Conservation (phyloP, 2,329 filamentous ascomycete genomes). For the Stachybotrys chlorohalonatus region DNA sequence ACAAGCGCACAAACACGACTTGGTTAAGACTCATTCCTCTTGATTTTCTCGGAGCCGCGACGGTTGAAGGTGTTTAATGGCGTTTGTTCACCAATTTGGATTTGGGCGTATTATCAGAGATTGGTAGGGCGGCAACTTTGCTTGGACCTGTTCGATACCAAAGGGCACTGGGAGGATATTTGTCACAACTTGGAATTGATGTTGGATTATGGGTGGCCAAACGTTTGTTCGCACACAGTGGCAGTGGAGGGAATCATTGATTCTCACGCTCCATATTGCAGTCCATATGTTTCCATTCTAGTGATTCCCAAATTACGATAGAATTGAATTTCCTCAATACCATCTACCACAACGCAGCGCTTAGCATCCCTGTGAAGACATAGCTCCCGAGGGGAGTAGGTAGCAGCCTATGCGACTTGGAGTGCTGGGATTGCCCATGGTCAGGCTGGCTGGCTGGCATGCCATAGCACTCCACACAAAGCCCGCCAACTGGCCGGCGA, state of each 20-base stretch:
- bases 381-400: background rate
- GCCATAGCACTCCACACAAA: background rate
- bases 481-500: background rate
- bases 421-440: background rate
- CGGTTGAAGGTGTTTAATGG: conserved; percentile 16
- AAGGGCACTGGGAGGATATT: background rate
- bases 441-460: background rate
- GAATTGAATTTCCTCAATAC: background rate
- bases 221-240: conserved; percentile 10
- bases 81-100: conserved; percentile 5
- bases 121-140: background rate
- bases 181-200: background rate
- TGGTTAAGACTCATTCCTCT: conserved; percentile 1
- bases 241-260: background rate
- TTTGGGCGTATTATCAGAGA: conserved; percentile 2
- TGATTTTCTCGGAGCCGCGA: conserved; percentile 7
- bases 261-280: background rate
- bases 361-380: background rate
- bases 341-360: background rate
- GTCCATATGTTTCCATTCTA: background rate
- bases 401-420: background rate
- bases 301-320: background rate
- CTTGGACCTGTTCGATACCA: conserved; percentile 2
- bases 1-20: conserved; percentile 2
- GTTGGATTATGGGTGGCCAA: background rate